Base-by-base conservation (phyloP, 2,329 filamentous ascomycete genomes). In the Metarhizium humberi region DNA sequence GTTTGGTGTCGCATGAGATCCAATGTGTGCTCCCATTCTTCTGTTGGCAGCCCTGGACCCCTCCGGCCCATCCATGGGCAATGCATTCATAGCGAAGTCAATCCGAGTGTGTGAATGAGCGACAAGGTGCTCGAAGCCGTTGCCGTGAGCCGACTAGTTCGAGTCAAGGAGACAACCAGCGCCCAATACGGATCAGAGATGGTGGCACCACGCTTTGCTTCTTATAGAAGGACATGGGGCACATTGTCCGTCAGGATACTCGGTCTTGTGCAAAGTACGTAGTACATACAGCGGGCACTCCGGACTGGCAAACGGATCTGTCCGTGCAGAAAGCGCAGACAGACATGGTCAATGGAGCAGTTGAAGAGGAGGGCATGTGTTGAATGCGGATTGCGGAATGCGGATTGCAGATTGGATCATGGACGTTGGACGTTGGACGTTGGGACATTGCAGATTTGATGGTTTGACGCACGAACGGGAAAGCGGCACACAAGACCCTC, bases 401-500 rank as follows among this genome's bases (percentile, higher is more conserved):
- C 2, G 10, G 32, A 34, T 7, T 7, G 10, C 32, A 34, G 10
- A 34, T 34, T 34, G 32, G 32, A 34, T 3, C 6, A 8, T 34
- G 32, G 32, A 34, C 32, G 32, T 34, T 14, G n/a, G 43, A 25
- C 16, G n/a, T 46, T 25, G 43, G 16, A n/a, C 10, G 7, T 20
- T 18, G 18, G 3, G 11, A 20, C n/a, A 46, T n/a, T 46, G 43
- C 43, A 46, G n/a, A n/a, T 46, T 46, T 46, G 43, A 29, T 42
- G n/a, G 6, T 42, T 20, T 46, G 47, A 34, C 29, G 42, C 38
- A 51, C 13, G 50, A 51, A 48, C 47, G 51, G 49, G 43, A 56
- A 49, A 49, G 47, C 55, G 55, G 55, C 55, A 56, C 47, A 32
- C 25, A 11, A 40, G 55, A 14, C 47, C 46, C 51, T 32, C 50